Evolutionary conservation across 192 early-diverging fungal genomes (phyloP), one percentile per base, ranked within the genome.

Genomic region (Backusella sp.): DNA sequence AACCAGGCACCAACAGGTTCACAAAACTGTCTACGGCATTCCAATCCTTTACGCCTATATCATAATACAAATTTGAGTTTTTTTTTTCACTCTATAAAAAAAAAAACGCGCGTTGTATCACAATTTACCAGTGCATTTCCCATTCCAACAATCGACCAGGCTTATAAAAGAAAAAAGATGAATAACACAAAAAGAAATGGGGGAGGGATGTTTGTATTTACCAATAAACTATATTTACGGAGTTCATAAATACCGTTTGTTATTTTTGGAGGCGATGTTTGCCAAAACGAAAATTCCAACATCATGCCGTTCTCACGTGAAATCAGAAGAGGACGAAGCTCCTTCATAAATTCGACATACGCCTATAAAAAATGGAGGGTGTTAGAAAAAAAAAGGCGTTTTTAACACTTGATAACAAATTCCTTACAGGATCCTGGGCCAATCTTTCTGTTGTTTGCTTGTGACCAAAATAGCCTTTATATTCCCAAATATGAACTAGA

Each of bases 1-100:
- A 98, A 98, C 97, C 97, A 98, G 8, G 97, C 97, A 11, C 97
- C 97, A 73, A 98, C 92, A 39, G 96, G 97, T 75, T 94, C 92
- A 78, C 95, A 95, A 77, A 94, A 93, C 79, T 95, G 90, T 53
- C 89, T 85, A 37, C 97, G 87, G 73, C 94, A 96, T 70, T 97
- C 94, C 23, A 98, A 84, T 69, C 97, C 97, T 44, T 91, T 86
- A 21, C 91, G 87, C 96, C 90, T 88, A 71, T 52, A 71, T 52
- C 6, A 11, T 56, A 39, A 37, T 32, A 32, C 2, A 28, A 0
- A 0, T 28, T 2, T 21, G 23, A 59, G 12, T 44, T 12, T 34
- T 62, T 19, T n/a, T n/a, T n/a, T n/a, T n/a, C n/a, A 75, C 32
- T 32, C 32, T 32, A 3, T 32, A 32, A 32, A 32, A 32, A 2